Evolutionary conservation across 2,329 filamentous ascomycete genomes (phyloP), one percentile per base, ranked within the genome.

Genomic region (Alternaria triticimaculans): DNA sequence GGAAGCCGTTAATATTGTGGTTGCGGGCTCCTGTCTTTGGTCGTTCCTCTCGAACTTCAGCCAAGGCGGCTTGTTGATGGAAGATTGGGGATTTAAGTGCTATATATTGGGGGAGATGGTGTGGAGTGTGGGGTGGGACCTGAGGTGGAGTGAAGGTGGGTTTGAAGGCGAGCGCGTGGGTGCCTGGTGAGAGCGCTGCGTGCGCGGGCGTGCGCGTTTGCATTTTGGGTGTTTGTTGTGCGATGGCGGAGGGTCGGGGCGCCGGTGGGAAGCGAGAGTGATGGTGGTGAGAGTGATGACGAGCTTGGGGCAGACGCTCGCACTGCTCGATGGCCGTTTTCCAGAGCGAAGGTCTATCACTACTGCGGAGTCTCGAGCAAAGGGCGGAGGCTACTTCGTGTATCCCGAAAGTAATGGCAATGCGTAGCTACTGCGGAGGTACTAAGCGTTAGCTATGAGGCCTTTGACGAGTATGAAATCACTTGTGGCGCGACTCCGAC

Each of bases 21-120:
- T 53, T 53, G 49, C 49, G 30, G 49, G 37, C 49, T 53, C 10
- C 14, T n/a, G 18, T 21, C 28, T 43, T 28, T 56, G 54, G 54
- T 56, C 54, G 41, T 33, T 56, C 54, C 54, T 56, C 26, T 26
- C 54, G 30, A 46, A 56, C 21, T 43, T 56, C 41, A 56, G 41
- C 54, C 10, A 45, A 45, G 15, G 25, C 18, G 9, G 41, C 43
- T 56, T 44, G 21, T 46, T 46, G 54, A 56, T 56, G 54, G 41
- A 33, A 46, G 8, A 12, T 30, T 33, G 7, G 3, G 25, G 25
- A 23, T 46, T 56, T 7, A 2, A 10, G 11, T 46, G 8, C 11
- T 18, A 33, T 33, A 12, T 56, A 46, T 33, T 23, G 18, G 11
- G 25, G 20, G 20, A 30, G 41, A 45, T 23, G 14, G 49, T 51